Base-by-base conservation (phyloP, 495 filamentous ascomycete genomes). In the Penicillium atrosanguineum region DNA sequence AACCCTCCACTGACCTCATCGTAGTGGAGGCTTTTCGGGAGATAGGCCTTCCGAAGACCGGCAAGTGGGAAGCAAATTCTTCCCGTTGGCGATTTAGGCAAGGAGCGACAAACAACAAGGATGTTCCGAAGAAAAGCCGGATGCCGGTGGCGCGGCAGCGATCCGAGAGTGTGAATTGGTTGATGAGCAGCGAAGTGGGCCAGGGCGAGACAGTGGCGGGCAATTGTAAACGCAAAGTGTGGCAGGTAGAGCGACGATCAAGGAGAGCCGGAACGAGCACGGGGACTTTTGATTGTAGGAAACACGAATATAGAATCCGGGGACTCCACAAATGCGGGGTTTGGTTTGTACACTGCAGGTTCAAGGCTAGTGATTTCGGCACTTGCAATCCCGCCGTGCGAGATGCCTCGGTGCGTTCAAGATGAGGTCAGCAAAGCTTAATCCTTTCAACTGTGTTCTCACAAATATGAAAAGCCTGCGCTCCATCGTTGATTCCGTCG, bases 261-360 rank as follows among this genome's bases (percentile, higher is more conserved):
- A 18, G 34, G 20, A 47, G 29, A 38, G n/a, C 46, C 20, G 53
- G 38, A 26, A 37, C 46, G 19, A 44, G 6, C 7, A 12, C 34
- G 21, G 31, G 15, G 23, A 41, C 23, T 25, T 6, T 21, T 36
- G 9, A n/a, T n/a, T 31, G 8, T 21, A 12, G 31, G 2, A 0
- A 2, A 28, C 14, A 21, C 31, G 28, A 31, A 18, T 45, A 8
- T 46, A 23, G 12, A 52, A 47, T 56, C 49, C 53, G 58, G 59
- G 59, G 54, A 46, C 60, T 59, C 55, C 55, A 53, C 55, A 62
- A 46, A 56, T 58, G 55, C 50, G 52, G 57, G 45, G 54, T 20
- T 21, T 20, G 23, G 23, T 7, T 43, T 19, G 1, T 6, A 19
- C 9, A 16, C 29, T 36, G 12, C 42, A 15, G 19, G 31, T 12